Base-by-base conservation (phyloP, 148 eudicot species). In the Agrostemma githago region DNA sequence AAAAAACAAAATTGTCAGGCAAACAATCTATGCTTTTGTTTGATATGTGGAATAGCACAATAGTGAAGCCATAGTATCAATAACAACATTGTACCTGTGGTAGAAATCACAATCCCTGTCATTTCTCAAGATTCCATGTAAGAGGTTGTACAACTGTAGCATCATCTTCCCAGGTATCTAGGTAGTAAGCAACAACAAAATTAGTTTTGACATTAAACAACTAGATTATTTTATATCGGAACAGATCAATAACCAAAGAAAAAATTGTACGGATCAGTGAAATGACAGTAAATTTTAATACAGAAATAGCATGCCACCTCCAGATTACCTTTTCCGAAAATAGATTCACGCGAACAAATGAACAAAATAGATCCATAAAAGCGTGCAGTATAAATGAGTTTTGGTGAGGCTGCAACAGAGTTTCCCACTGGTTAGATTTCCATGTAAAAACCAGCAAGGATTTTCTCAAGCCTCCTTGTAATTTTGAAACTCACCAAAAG, bases 91-190 rank as follows among this genome's bases (percentile, higher is more conserved):
- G 56, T 85, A 87, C 98, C 98, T 81, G 66, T 94, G 96, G 78
- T 94, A 92, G 87, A 94, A 94, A 83, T 94, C 98, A 83, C 96
- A 94, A 82, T 94, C 98, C 68, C 96, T 89, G 61, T 94, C 98
- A 81, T 85, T 86, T 72, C 88, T 87, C 81, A 89, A 82, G 78
- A 94, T 88, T 74, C 93, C 89, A 76, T 94, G 93, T 84, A 94
- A 79, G 72, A 94, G 90, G 83, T 94, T 94, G 86, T 94, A 92
- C 73, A 87, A 83, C 78, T 94, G 98, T 81, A 94, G 84, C 88
- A 94, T 82, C 97, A 94, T 91, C 84, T 94, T 94, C 75, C 97
- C 89, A 51, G 98, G 98, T 71, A 94, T 83, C 98, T 94, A 83
- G 43, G 63, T 79, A 63, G 76, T 76, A 81, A 74, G 67, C 60